phyloP scores from a whole-genome alignment of 225 moss, liverwort and hornwort genomes.

The Rhytidiadelphus loreus region DNA sequence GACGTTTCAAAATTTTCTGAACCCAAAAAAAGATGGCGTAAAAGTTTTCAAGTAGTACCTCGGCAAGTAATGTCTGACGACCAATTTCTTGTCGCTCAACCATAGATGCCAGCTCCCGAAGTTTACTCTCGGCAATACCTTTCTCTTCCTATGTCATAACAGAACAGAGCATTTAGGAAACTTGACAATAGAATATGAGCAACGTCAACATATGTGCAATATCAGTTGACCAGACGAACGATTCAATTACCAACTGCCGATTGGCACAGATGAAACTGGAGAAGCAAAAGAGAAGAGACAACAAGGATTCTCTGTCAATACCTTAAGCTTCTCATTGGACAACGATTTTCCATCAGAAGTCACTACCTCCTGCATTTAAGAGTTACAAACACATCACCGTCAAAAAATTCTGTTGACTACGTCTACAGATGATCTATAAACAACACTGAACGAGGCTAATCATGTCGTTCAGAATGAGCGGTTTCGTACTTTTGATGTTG shows the following conservation, averaged over 20 bases:
- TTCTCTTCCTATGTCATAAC: constrained; percentile 39
- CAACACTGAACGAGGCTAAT: not conserved
- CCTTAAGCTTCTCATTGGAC: constrained; percentile 25
- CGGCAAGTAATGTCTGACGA: constrained; percentile 75
- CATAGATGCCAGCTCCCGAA: constrained; percentile 85
- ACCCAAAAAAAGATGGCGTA: not conserved
- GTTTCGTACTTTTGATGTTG: constrained; percentile 50
- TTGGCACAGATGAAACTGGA: not conserved
- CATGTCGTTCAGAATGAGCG: not conserved
- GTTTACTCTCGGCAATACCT: constrained; percentile 49
- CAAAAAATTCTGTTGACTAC: not conserved
- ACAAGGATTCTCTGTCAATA: not conserved
- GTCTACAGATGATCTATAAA: not conserved
- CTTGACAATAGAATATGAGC: not conserved
- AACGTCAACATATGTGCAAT: not conserved
- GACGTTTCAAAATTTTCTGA: not conserved
- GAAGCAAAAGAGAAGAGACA: not conserved
- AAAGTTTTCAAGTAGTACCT: constrained; percentile 31
- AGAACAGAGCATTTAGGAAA: not conserved
- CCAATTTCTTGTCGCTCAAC: constrained; percentile 85
- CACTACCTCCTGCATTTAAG: constrained; percentile 8
- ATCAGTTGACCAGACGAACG: not conserved
- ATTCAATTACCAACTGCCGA: not conserved
- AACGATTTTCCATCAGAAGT: not conserved
- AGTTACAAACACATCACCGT: not conserved